A percentile compares a stretch with the other conserved stretches of the same genome.
Conservation (phyloP, 148 eudicot species). For the Nepenthes mirabilis region DNA sequence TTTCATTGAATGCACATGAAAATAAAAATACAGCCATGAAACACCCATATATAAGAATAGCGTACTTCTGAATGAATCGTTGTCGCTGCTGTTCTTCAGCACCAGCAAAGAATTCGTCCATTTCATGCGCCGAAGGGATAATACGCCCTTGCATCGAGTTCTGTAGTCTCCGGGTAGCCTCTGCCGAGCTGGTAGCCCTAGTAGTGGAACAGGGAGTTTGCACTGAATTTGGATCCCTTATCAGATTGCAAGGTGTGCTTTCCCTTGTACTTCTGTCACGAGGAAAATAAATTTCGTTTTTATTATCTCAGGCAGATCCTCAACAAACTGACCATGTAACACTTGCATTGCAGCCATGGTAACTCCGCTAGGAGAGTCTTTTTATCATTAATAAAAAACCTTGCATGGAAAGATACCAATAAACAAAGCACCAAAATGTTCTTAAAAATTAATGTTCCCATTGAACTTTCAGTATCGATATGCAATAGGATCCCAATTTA, state of each 20-base stretch:
- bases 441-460: too few species aligned
- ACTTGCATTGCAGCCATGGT: not conserved
- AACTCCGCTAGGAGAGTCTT: not conserved
- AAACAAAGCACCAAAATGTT: too few species aligned
- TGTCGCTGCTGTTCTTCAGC: conserved; percentile 26
- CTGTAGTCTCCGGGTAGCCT: conserved; percentile 7
- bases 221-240: conserved; percentile 28
- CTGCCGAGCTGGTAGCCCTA: conserved; percentile 13
- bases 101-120: conserved; percentile 32
- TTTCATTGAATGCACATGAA: not conserved
- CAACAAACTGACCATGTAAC: not conserved
- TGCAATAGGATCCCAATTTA: too few species aligned
- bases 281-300: not conserved
- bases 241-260: conserved; percentile 49
- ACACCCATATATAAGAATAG: not conserved
- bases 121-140: conserved; percentile 25
- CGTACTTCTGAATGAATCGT: conserved; percentile 36
- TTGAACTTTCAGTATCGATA: too few species aligned
- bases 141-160: conserved; percentile 11
- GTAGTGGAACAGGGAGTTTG: conserved; percentile 32
- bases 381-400: too few species aligned
- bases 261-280: conserved; percentile 42
- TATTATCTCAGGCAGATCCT: not conserved
- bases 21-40: not conserved
- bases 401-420: too few species aligned